A percentile compares a stretch with the other conserved stretches of the same genome.
These are phyloP conservation scores for Fomitiporia mediterranea DNA, from an alignment of 1,284 basidiomycete genomes.

Conservation along the genomic window DNA sequence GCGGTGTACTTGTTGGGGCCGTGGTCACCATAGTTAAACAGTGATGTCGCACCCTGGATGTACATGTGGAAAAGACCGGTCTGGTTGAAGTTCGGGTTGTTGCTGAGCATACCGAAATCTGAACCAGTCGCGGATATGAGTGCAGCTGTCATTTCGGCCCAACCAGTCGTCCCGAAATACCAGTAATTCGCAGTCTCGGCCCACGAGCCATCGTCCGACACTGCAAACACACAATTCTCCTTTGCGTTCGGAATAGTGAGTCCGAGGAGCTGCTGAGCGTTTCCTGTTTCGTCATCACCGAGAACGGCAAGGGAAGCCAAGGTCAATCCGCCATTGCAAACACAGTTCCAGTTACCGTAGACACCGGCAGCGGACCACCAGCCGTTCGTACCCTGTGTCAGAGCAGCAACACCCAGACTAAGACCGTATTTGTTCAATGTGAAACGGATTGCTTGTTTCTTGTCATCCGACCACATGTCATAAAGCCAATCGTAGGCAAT, in stretches of 20 bases:
- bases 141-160: slow-evolving; percentile 87
- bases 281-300: slow-evolving; percentile 76
- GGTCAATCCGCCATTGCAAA: slow-evolving; percentile 90
- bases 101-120: slow-evolving; percentile 67
- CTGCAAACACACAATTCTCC: slow-evolving; percentile 69
- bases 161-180: slow-evolving; percentile 92
- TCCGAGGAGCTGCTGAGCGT: slow-evolving; percentile 63
- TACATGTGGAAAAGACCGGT: slow-evolving; percentile 93
- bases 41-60: slow-evolving; percentile 75
- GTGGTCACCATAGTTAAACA: slow-evolving; percentile 91
- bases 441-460: slow-evolving; percentile 66
- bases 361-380: slow-evolving; percentile 57
- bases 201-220: slow-evolving; percentile 85
- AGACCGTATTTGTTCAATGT: slow-evolving; percentile 83
- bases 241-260: slow-evolving; percentile 73
- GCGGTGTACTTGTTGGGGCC: slow-evolving; percentile 94
- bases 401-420: slow-evolving; percentile 52
- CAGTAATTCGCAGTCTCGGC: slow-evolving; percentile 94
- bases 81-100: slow-evolving; percentile 66
- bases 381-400: slow-evolving; percentile 42
- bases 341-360: slow-evolving; percentile 95
- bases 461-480: slow-evolving; percentile 74
- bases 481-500: slow-evolving; percentile 97
- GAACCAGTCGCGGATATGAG: slow-evolving; percentile 85
- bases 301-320: slow-evolving; percentile 89